Evolutionary conservation across 2,329 filamentous ascomycete genomes (phyloP), one percentile per base, ranked within the genome.

Genomic region (Verticillium zaregamsianum): DNA sequence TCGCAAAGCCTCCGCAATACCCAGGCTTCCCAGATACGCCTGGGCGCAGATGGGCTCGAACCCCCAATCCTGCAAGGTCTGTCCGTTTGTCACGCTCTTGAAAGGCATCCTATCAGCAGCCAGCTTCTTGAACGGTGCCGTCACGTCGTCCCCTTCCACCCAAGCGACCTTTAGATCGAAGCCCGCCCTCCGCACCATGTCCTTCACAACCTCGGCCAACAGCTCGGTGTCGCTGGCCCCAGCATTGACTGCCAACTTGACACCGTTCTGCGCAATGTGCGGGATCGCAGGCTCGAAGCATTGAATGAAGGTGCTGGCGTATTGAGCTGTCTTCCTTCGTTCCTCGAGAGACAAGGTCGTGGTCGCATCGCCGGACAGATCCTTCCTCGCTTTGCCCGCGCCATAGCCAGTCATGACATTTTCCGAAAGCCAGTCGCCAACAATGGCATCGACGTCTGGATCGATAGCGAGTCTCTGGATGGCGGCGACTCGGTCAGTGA

Each of bases 401-500:
- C 70, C 69, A 61, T 72, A 68, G 20, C 70, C 66, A 11, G 70
- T 71, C 70, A 74, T 73, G 55, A 69, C 73, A 62, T 68, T 67
- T 58, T 73, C 72, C 32, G 71, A 72, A 25, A 72, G 66, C 70
- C 71, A 72, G 67, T 71, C 68, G 32, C 69, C 69, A 54, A 71
- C 68, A 61, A 70, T 72, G 62, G 67, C 67, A 63, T 73, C 70
- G 49, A 73, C 67, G 17, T 72, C 70, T 63, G 71, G 65, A 69
- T 76, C 68, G 63, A 73, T 73, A 39, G 77, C 77, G 20, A 79
- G 70, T 32, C 74, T 73, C 31, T 70, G 65, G 60, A 78, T 78
- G 61, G 76, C 77, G 25, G 75, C 71, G 61, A 77, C 74, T 33
- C 77, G 72, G 66, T 79, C 77, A 25, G 75, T 76, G 69, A 79